Percentiles rank a stretch among this genome's conserved stretches.
Evolutionary conservation across 2,329 filamentous ascomycete genomes (phyloP).

Genomic region (Fusarium tupiense): DNA sequence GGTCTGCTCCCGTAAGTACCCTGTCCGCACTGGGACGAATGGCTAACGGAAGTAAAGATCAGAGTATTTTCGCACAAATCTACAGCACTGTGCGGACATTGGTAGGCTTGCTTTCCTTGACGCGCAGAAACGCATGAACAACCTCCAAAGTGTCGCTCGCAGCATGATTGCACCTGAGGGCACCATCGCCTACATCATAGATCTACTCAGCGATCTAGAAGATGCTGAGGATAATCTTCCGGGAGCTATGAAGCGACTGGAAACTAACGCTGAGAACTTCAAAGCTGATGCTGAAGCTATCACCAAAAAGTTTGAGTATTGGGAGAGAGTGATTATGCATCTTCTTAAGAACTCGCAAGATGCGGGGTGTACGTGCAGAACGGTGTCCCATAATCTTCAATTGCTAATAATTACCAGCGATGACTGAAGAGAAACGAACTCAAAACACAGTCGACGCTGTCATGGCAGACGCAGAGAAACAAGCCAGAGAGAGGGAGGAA

Average conservation of each 20-base stretch:
- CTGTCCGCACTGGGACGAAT: not conserved
- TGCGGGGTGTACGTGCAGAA: not conserved
- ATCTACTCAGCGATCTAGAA: not conserved
- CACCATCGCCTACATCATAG: not conserved
- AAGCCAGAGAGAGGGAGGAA: not conserved
- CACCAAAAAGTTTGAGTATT: not conserved
- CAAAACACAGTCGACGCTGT: not conserved
- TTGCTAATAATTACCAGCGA: not conserved
- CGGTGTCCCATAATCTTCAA: no score
- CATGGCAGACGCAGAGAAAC: not conserved
- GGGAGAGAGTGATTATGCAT: not conserved
- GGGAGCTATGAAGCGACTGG: not conserved
- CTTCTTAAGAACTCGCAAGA: not conserved
- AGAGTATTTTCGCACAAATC: not conserved
- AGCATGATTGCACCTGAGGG: not conserved
- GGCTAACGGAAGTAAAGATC: not conserved
- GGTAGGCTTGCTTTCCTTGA: not conserved
- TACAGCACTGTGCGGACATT: not conserved
- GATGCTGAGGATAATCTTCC: not conserved
- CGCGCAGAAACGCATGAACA: not conserved
- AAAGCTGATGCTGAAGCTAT: not conserved
- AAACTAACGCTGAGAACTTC: not conserved
- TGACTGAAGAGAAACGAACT: not conserved
- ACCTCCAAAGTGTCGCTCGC: not conserved
- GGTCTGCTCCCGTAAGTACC: not conserved